Evolutionary conservation across 2,329 filamentous ascomycete genomes (phyloP), one percentile per base, ranked within the genome.

Genomic region (Xylariaceae sp.): DNA sequence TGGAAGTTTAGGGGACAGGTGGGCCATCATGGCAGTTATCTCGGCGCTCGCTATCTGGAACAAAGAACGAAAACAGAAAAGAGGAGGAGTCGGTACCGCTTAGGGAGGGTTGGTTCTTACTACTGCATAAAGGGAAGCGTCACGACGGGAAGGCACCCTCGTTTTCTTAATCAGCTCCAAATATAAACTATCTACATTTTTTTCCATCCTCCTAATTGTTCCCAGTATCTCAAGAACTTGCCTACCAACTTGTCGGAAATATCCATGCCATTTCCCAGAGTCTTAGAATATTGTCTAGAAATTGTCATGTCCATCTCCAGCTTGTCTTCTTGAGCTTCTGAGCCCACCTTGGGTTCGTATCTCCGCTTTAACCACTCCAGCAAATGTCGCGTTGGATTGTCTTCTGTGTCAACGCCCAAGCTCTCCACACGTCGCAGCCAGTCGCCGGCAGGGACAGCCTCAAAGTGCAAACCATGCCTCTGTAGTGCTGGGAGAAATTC

Each of bases 1-100:
- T 6, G 75, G 76, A 0, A 57, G 65, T 15, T 63, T 78, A 10
- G 76, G 76, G 10, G 70, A 74, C 53, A 63, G 72, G 16, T 78
- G 73, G 73, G 70, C 71, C 1, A 59, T 76, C 13, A 77, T 77
- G 73, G 72, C 75, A 1, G 74, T 75, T 7, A 63, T 69, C 5
- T 72, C 74, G 42, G 72, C 67, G 24, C 55, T 75, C 45, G 63
- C 63, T 11, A 68, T 72, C 13, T 75, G 64, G 61, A 60, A 67
- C 11, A 20, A 11, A 2, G 58, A 64, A 51, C 26, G 46, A 26
- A 54, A 44, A 21, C 21, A 29, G 27, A n/a, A n/a, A n/a, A n/a
- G n/a, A n/a, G n/a, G n/a, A n/a, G n/a, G n/a, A n/a, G n/a, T n/a
- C n/a, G n/a, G n/a, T n/a, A n/a, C n/a, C n/a, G n/a, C n/a, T n/a